Evolutionary conservation across 306 rosid species (phyloP).

Genomic region (Vigna unguiculata): DNA sequence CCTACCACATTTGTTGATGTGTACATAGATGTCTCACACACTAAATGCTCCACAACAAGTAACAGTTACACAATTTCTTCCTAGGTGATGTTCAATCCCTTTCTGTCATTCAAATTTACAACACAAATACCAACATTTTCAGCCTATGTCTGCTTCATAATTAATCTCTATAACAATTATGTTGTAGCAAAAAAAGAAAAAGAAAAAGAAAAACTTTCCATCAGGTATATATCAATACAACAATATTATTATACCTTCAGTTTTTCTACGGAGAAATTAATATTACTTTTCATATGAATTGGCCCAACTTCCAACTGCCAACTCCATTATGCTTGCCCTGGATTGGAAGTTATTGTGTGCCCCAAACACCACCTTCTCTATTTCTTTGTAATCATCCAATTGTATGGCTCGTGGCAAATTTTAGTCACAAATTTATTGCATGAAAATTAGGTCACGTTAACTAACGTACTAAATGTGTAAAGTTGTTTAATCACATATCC

Average conservation of each 20-base stretch:
- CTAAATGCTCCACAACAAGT: constrained; percentile 31
- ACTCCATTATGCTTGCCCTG: not conserved
- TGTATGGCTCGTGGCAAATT: no score
- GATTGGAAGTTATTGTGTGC: not conserved
- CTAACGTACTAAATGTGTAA: no score
- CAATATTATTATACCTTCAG: not conserved
- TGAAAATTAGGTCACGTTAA: no score
- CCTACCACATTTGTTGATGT: constrained; percentile 29
- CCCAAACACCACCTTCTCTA: not conserved
- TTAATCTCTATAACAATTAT: not conserved
- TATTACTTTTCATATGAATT: constrained; percentile 3
- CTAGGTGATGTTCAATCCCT: constrained; percentile 10
- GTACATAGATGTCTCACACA: constrained; percentile 22
- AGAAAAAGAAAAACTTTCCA: no score
- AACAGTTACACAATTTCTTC: constrained; percentile 12
- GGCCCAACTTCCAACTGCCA: not conserved
- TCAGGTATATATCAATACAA: not conserved
- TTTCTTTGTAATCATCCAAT: not conserved
- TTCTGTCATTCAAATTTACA: constrained; percentile 6
- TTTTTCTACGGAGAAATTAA: not conserved
- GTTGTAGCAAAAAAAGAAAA: no score
- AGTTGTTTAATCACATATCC: not conserved
- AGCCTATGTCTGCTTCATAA: constrained; percentile 2
- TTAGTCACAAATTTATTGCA: no score
- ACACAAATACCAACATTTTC: constrained; percentile 7